phyloP scores from a whole-genome alignment of 2,329 filamentous ascomycete genomes.

The Helminthosporium solani region DNA sequence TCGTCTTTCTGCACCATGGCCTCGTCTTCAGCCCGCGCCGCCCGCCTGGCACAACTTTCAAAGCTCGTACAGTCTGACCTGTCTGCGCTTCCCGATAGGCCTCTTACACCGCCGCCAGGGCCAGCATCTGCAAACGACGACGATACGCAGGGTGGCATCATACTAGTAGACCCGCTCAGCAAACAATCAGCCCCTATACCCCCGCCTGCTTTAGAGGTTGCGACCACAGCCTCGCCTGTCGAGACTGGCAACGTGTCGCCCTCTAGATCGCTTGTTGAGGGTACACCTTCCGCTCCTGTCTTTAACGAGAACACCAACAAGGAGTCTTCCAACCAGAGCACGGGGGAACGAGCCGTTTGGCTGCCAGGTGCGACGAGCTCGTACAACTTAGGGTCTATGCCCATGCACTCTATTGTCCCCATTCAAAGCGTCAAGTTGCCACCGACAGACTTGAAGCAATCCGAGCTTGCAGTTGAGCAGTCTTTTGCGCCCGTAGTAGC shows the following conservation, averaged over 20 bases:
- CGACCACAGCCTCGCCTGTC: too few species aligned
- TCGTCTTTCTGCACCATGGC: slow-evolving; percentile 17
- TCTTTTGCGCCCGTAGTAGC: slow-evolving; percentile 48
- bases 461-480: slow-evolving; percentile 36
- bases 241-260: too few species aligned
- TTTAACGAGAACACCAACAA: not conserved
- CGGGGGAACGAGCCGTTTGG: slow-evolving; percentile 25
- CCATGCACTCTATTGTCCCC: slow-evolving; percentile 8
- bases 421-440: slow-evolving; percentile 15
- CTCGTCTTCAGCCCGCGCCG: slow-evolving; percentile 19
- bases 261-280: not conserved
- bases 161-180: slow-evolving; percentile 11
- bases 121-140: slow-evolving; percentile 13
- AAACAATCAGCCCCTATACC: slow-evolving; percentile 11
- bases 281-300: not conserved
- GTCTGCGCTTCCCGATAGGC: slow-evolving; percentile 26
- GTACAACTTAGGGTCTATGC: slow-evolving; percentile 20
- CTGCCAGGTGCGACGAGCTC: slow-evolving; percentile 21
- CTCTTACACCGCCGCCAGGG: not conserved
- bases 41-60: slow-evolving; percentile 27
- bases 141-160: slow-evolving; percentile 23
- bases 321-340: slow-evolving; percentile 5
- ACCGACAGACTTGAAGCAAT: slow-evolving; percentile 19
- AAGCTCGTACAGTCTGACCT: slow-evolving; percentile 23
- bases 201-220: slow-evolving; percentile 1